phyloP scores from a whole-genome alignment of 805 yeast species.

The Lachancea waltii region DNA sequence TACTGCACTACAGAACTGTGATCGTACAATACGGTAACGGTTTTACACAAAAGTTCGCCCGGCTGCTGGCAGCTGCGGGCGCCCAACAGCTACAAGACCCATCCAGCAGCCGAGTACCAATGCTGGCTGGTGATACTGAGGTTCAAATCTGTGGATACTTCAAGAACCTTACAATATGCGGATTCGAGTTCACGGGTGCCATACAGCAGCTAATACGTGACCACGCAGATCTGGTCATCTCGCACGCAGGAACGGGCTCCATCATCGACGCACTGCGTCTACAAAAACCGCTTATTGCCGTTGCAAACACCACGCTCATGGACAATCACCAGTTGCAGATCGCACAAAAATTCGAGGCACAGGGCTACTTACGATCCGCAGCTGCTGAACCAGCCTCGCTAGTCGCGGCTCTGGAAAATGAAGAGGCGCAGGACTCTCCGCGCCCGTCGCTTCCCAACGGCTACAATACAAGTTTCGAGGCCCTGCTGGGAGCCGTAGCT shows the following conservation, averaged over 20 bases:
- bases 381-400: constrained; percentile 12
- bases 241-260: constrained; percentile 93
- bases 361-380: constrained; percentile 29
- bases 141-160: background rate
- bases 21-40: constrained; percentile 58
- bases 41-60: constrained; percentile 18
- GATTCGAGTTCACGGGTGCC: constrained; percentile 42
- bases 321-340: constrained; percentile 82
- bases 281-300: constrained; percentile 55
- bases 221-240: constrained; percentile 54
- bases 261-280: constrained; percentile 67
- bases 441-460: constrained; percentile 13
- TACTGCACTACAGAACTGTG: constrained; percentile 36
- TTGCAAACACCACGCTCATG: constrained; percentile 67
- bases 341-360: constrained; percentile 46
- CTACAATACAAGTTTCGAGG: constrained; percentile 15
- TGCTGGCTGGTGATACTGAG: constrained; percentile 1
- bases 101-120: background rate
- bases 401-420: constrained; percentile 9
- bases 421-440: constrained; percentile 6
- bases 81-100: background rate
- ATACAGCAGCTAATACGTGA: constrained; percentile 37
- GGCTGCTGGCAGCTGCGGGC: constrained; percentile 3
- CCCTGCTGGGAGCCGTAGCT: constrained; percentile 7
- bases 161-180: constrained; percentile 31